Evolutionary conservation across 2,329 filamentous ascomycete genomes (phyloP).

Genomic region (Epichloe typhina): DNA sequence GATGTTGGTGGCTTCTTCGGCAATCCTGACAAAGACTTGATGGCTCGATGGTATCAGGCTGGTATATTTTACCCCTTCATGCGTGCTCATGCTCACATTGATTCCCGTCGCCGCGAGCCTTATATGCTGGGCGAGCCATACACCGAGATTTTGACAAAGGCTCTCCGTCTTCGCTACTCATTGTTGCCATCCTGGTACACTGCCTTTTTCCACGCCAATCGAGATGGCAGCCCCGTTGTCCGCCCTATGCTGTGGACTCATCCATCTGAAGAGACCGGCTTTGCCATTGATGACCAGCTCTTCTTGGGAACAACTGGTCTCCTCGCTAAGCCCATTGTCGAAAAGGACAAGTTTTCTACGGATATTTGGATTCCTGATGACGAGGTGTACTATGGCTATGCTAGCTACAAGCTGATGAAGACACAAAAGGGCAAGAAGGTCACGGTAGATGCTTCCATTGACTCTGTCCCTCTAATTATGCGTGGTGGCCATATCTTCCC

Average conservation of each 20-base stretch:
- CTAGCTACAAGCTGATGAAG: conserved; percentile 63
- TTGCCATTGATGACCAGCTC: conserved; percentile 82
- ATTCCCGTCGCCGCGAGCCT: conserved; percentile 85
- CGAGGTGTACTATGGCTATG: conserved; percentile 91
- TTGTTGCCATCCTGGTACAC: conserved; percentile 94
- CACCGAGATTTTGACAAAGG: conserved; percentile 72
- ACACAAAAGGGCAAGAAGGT: conserved; percentile 59
- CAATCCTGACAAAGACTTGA: conserved; percentile 83
- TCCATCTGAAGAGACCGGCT: conserved; percentile 74
- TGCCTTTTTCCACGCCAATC: conserved; percentile 80
- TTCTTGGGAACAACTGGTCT: conserved; percentile 82
- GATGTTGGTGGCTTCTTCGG: conserved; percentile 98
- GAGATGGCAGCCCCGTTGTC: conserved; percentile 74
- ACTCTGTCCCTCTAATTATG: conserved; percentile 83
- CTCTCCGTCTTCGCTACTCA: conserved; percentile 76
- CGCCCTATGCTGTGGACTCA: conserved; percentile 89
- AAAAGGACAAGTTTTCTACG: conserved; percentile 57
- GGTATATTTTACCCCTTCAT: conserved; percentile 98
- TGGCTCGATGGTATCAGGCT: conserved; percentile 91
- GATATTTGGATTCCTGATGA: conserved; percentile 82
- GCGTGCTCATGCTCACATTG: conserved; percentile 93
- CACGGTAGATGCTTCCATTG: conserved; percentile 63
- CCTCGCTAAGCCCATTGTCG: conserved; percentile 81
- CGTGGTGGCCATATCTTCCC: conserved; percentile 86
- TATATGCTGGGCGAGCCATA: conserved; percentile 80